These are phyloP conservation scores for Rosa rugosa DNA, from an alignment of 306 rosid genomes.

Conservation along the genomic window DNA sequence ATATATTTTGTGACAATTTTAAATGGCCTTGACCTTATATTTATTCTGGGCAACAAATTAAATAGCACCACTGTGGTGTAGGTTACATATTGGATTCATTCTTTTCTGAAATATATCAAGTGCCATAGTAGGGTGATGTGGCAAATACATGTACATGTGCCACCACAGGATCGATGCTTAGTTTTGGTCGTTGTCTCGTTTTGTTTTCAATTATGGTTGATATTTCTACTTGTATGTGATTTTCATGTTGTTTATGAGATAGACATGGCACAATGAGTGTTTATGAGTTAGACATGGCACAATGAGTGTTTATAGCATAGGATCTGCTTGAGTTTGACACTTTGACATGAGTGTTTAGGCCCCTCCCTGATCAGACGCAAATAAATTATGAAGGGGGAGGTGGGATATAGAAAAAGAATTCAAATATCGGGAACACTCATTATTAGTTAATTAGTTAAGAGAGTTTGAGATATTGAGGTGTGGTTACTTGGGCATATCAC, in stretches of 20 bases:
- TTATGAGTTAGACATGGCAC: background rate
- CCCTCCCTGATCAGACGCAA: background rate
- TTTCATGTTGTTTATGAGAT: background rate
- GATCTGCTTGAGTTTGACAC: constrained; percentile 13
- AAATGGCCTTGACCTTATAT: background rate
- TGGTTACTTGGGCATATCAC: background rate
- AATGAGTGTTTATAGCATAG: constrained; percentile 4
- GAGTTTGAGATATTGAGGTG: background rate
- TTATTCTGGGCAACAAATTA: background rate
- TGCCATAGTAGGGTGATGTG: constrained; percentile 9
- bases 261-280: constrained; percentile 18
- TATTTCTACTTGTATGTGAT: background rate
- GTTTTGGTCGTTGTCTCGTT: background rate
- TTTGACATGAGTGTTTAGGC: background rate
- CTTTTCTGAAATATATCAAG: background rate
- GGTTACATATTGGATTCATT: background rate
- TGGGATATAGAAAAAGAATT: too few species aligned
- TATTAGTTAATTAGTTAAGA: background rate
- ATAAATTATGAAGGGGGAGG: background rate
- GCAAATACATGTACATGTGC: constrained; percentile 26
- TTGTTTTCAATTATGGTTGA: background rate
- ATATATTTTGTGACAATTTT: background rate
- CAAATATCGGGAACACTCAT: background rate
- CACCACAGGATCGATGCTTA: constrained; percentile 11
- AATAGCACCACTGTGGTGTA: background rate